These are phyloP conservation scores for Hanseniaspora lindneri DNA, from an alignment of 805 yeast genomes.

Conservation along the genomic window DNA sequence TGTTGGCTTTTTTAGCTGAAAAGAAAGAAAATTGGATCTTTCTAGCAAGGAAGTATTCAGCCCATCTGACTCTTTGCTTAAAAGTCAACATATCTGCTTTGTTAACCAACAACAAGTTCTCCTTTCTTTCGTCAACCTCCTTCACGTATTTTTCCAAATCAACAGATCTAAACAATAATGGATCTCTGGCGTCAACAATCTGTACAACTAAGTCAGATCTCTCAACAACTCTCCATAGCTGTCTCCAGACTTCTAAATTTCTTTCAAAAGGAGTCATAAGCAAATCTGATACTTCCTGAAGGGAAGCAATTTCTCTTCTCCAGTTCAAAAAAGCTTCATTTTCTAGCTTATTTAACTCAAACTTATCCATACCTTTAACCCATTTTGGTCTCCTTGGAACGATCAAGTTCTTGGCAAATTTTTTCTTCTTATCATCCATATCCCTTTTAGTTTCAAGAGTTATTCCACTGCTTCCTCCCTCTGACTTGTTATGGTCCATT, in stretches of 20 bases:
- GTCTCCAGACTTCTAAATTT: slow-evolving; percentile 96
- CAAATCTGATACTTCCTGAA: slow-evolving; percentile 73
- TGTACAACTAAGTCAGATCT: slow-evolving; percentile 89
- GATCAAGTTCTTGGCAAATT: slow-evolving; percentile 57
- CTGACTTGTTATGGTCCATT: slow-evolving; percentile 41
- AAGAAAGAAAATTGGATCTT: slow-evolving; percentile 80
- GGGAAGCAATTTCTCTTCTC: slow-evolving; percentile 78
- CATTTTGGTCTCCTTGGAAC: slow-evolving; percentile 92
- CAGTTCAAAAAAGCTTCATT: slow-evolving; percentile 84
- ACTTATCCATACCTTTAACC: slow-evolving; percentile 58
- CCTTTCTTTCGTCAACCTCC: slow-evolving; percentile 63
- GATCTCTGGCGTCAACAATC: slow-evolving; percentile 95
- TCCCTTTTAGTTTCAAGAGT: slow-evolving; percentile 54
- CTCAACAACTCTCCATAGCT: slow-evolving; percentile 94
- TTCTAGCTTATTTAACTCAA: slow-evolving; percentile 74
- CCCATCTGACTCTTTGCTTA: slow-evolving; percentile 76
- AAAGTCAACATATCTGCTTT: slow-evolving; percentile 80
- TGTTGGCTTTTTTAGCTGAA: slow-evolving; percentile 80
- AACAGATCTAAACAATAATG: slow-evolving; percentile 73
- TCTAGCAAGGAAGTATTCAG: slow-evolving; percentile 57
- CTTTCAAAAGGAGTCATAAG: slow-evolving; percentile 92
- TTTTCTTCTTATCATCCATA: slow-evolving; percentile 49
- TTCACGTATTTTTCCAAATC: slow-evolving; percentile 77
- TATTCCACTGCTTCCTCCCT: slow-evolving; percentile 41
- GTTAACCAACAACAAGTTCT: slow-evolving; percentile 73